Evolutionary conservation across 352 stramenopile genomes (phyloP), one percentile per base, ranked within the genome.

Genomic region (Blastocystis hominis): DNA sequence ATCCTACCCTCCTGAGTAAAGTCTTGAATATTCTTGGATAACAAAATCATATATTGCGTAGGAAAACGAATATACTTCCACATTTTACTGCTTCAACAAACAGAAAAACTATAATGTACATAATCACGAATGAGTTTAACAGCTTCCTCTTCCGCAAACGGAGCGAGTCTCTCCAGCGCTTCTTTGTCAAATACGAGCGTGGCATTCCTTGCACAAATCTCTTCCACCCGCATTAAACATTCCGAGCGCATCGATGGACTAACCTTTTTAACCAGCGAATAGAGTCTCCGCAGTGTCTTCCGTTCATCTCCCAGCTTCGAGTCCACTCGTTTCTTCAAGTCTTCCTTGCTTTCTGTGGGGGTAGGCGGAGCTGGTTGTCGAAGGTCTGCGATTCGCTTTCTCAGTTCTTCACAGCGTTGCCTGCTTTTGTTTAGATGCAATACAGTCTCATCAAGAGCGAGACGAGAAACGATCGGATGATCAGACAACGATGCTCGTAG

Each of bases 31-130:
- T 68, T 24, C 7, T 20, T 4, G 10, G 59, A 68, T 68, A 68
- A 9, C 13, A 68, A 40, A 20, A 24, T 24, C 59, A 68, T 68
- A 36, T 10, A 36, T 40, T 68, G 59, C 10, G 10, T 68, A 68
- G 59, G 59, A 68, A 68, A 68, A 36, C 59, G 59, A 68, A 68
- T 40, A 68, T 68, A 68, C 59, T 68, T 68, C 59, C 59, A 68
- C 59, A 68, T 68, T 7, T 20, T 20, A 68, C 20, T 40, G 13
- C 20, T 40, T 30, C 13, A 68, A 10, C 34, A 68, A 20, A 68
- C 10, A 68, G 10, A 68, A 68, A 68, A 10, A 68, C 10, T 24
- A 68, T 9, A 68, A 36, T 40, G 10, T 20, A 68, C 20, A 68
- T 68, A 68, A 30, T 68, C 59, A 7, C 7, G 17, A 36, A 68